Base-by-base conservation (phyloP, 2,329 filamentous ascomycete species). In the Coniella vitis region DNA sequence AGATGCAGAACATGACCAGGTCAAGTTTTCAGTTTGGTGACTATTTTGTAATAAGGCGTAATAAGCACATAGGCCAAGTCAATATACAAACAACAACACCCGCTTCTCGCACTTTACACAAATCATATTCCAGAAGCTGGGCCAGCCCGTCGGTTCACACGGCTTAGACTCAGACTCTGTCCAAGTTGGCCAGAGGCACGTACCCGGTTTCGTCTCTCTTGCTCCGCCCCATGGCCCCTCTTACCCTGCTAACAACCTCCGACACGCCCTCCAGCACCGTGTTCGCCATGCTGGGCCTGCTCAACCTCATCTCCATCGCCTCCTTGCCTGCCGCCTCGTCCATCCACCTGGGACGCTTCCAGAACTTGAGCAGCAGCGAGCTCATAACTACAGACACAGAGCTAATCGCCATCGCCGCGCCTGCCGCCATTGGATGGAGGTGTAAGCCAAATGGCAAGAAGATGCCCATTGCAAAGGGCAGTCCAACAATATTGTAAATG, bases 391-490 rank as follows among this genome's bases (percentile, higher is more conserved):
- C 93, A 52, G 86, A 93, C 40, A 98, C 89, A 56, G 86, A 91
- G 50, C 86, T 93, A 56, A 78, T 81, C 1, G 90, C 91, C 90
- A 98, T 97, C 43, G 93, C 93, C 3, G 87, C 89, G 17, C 90
- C 90, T 1, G 93, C 93, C 43, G 90, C 90, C 84, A 97, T 91
- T 20, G 93, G 90, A 57, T 95, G 93, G 56, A 97, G 73, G 60
- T 90, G 84, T 53, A 87, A 79, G 29, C 91, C 93, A 56, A 95
- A 81, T 1, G 93, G 91, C 4, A 98, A 73, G 72, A 97, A 94
- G 59, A 97, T 70, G 20, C 93, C 93, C 93, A 97, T 97, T 36
- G 93, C 93, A 59, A 98, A 94, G 2, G 93, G 93, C 13, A 98
- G 75, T 1, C 93, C 93, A 53, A 97, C 70, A 42, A 89, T 55